Evolutionary conservation across 73 alveolate genomes (phyloP).

Genomic region (Urostyla sp.): DNA sequence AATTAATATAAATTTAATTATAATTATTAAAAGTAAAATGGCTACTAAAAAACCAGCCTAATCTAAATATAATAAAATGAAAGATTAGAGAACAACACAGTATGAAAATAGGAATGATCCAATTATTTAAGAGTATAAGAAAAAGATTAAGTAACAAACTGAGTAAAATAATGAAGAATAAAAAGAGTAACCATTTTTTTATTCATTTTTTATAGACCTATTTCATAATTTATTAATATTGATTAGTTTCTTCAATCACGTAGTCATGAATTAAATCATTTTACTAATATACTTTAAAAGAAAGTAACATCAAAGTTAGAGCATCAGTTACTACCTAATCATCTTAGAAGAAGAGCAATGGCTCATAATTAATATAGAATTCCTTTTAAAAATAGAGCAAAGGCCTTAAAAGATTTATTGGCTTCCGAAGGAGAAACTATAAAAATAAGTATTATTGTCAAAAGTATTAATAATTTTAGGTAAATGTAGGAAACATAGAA

Average conservation of each 20-base stretch:
- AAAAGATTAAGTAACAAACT: too few species aligned
- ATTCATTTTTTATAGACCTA: too few species aligned
- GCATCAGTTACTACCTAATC: conserved; percentile 93
- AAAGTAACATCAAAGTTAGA: conserved; percentile 76
- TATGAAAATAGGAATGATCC: too few species aligned
- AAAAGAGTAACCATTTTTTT: too few species aligned
- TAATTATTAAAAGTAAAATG: too few species aligned
- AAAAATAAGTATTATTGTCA: too few species aligned
- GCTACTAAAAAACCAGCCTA: too few species aligned
- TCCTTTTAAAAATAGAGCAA: conserved; percentile 83
- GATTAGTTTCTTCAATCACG: conserved; percentile 84
- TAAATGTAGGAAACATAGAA: conserved; percentile 85
- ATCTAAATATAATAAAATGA: too few species aligned
- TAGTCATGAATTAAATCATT: conserved; percentile 83
- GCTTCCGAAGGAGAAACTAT: conserved; percentile 44
- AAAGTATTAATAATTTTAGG: neutral
- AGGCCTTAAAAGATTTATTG: conserved; percentile 59
- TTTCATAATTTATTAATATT: conserved; percentile 69
- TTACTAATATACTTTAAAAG: conserved; percentile 69
- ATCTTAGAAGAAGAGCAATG: conserved; percentile 98
- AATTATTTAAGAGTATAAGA: too few species aligned
- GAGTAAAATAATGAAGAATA: too few species aligned
- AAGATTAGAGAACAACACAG: too few species aligned
- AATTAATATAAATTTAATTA: too few species aligned
- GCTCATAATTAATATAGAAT: conserved; percentile 97